A percentile compares a stretch with the other conserved stretches of the same genome.
phyloP scores from a whole-genome alignment of 176 grass and related monocot species.

The Eragrostis nindensis region DNA sequence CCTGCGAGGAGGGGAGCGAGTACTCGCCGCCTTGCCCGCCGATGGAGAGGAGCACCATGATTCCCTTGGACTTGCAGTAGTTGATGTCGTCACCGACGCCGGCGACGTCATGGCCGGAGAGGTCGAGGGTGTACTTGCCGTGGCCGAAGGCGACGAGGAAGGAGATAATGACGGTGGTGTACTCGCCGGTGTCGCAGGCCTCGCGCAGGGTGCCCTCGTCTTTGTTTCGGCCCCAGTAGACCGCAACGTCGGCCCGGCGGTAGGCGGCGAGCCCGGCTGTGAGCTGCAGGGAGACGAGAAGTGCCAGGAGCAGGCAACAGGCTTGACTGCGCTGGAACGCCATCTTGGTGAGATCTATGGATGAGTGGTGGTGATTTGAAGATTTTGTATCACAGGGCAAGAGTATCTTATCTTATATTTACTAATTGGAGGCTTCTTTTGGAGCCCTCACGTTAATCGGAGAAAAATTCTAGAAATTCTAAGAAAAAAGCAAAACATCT shows the following conservation, averaged over 20 bases:
- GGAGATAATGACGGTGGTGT: conserved; percentile 29
- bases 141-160: conserved; percentile 33
- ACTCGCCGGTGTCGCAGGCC: conserved; percentile 20
- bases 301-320: background rate
- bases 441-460: too few relatives aligned
- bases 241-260: background rate
- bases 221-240: conserved; percentile 32
- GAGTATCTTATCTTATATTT: too few relatives aligned
- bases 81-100: conserved; percentile 11
- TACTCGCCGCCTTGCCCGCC: background rate
- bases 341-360: background rate
- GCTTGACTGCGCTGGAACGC: background rate
- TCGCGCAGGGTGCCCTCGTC: background rate
- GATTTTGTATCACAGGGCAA: too few relatives aligned
- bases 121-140: conserved; percentile 12
- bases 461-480: too few relatives aligned
- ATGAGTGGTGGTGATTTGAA: background rate
- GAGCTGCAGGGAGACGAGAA: background rate
- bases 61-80: background rate
- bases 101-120: background rate
- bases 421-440: too few relatives aligned
- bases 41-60: conserved; percentile 24
- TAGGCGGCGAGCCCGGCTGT: background rate
- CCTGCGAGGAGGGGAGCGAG: background rate
- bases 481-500: too few relatives aligned